These are phyloP conservation scores for Colletotrichum karsti DNA, from an alignment of 2,329 filamentous ascomycete species.

Conservation along the genomic window DNA sequence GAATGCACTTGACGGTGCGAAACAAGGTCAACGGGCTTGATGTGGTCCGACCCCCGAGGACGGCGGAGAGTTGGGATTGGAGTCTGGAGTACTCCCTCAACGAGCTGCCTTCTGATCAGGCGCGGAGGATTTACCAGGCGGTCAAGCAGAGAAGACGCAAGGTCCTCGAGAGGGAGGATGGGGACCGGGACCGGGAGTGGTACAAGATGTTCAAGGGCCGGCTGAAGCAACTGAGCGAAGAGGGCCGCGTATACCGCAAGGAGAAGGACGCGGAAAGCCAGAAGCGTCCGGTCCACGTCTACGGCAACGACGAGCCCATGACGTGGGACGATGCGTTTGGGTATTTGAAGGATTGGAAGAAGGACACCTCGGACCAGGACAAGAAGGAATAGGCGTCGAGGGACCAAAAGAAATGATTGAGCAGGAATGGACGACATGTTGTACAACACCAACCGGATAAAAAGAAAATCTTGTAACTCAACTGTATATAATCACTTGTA, in stretches of 20 bases:
- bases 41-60: constrained; percentile 65
- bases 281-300: constrained; percentile 53
- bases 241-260: constrained; percentile 68
- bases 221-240: constrained; percentile 50
- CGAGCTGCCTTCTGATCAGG: constrained; percentile 61
- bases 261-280: constrained; percentile 61
- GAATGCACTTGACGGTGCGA: constrained; percentile 75
- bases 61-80: constrained; percentile 65
- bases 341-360: constrained; percentile 19
- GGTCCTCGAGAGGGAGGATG: constrained; percentile 49
- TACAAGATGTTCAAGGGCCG: constrained; percentile 56
- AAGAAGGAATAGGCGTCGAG: not conserved
- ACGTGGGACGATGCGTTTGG: constrained; percentile 45
- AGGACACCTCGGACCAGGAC: not conserved
- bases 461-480: not conserved
- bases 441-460: not conserved
- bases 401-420: not conserved
- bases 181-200: constrained; percentile 49
- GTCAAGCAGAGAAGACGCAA: constrained; percentile 65
- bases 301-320: constrained; percentile 49
- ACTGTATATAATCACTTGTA: constrained; percentile 19
- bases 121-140: constrained; percentile 61
- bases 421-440: not conserved
- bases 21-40: constrained; percentile 76
- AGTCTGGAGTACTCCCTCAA: constrained; percentile 79